These are phyloP conservation scores for Pascua guehoae DNA, from an alignment of 1,284 basidiomycete genomes.

Conservation along the genomic window DNA sequence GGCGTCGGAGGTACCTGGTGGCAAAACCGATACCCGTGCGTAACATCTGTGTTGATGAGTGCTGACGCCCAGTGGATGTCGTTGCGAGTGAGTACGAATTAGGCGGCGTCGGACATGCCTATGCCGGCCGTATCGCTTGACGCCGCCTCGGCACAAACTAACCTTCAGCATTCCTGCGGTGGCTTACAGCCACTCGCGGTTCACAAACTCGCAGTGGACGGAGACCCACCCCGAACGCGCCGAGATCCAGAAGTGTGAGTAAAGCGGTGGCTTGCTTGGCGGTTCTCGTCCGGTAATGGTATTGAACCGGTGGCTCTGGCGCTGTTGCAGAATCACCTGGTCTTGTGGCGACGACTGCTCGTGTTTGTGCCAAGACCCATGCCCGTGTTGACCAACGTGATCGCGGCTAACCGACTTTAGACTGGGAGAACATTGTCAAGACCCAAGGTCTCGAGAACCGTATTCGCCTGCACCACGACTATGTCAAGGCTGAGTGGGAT, in stretches of 20 bases:
- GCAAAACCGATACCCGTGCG: constrained; percentile 12
- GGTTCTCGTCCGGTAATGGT: neutral
- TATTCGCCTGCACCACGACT: neutral
- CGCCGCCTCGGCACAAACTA: neutral
- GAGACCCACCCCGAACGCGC: constrained; percentile 15
- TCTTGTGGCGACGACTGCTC: no score
- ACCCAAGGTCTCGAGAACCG: constrained; percentile 3
- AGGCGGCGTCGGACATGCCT: neutral
- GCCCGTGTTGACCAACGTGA: no score
- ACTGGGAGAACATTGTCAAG: constrained; percentile 10
- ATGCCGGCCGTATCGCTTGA: neutral
- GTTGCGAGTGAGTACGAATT: constrained; percentile 6
- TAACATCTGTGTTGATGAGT: neutral
- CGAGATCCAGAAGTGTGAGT: constrained; percentile 16
- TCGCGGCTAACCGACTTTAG: neutral
- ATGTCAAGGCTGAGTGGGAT: constrained; percentile 10
- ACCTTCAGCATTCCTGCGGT: constrained; percentile 11
- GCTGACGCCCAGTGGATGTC: constrained; percentile 5
- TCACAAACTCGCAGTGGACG: constrained; percentile 16
- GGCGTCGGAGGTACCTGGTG: constrained; percentile 19
- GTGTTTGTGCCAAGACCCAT: no score
- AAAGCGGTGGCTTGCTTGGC: no score
- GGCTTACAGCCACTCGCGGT: constrained; percentile 15
- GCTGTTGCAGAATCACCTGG: neutral
- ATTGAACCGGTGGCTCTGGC: neutral